These are phyloP conservation scores for Tarenaya hassleriana DNA, from an alignment of 345 rosid genomes.

Conservation along the genomic window DNA sequence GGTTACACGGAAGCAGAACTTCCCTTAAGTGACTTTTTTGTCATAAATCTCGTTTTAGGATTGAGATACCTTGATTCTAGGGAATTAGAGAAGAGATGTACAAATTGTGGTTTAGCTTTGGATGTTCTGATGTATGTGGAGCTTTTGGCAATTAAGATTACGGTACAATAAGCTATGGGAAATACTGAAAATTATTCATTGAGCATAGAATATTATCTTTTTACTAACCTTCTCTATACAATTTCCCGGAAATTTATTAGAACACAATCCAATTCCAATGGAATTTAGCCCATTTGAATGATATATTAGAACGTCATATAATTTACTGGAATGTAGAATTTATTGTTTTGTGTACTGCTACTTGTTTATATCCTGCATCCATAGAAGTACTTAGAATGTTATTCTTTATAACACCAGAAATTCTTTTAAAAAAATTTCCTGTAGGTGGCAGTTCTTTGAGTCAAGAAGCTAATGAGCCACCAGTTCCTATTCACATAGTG, in stretches of 20 bases:
- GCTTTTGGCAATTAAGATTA: background rate
- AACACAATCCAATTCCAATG: no score
- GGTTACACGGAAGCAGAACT: slow-evolving; percentile 1
- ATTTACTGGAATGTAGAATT: background rate
- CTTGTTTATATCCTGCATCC: background rate
- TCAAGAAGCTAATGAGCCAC: slow-evolving; percentile 38
- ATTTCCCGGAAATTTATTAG: background rate
- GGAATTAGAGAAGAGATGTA: background rate
- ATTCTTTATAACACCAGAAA: background rate
- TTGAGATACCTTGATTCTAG: no score
- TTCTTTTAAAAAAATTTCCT: background rate
- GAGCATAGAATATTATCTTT: background rate
- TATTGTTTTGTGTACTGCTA: background rate
- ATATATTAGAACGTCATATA: background rate
- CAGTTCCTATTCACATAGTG: slow-evolving; percentile 61
- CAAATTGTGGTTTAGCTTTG: background rate
- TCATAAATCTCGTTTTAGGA: no score
- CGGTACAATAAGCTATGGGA: background rate
- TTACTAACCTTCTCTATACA: background rate
- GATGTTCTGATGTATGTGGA: background rate
- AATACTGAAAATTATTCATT: background rate
- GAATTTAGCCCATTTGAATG: no score
- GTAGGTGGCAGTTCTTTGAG: slow-evolving; percentile 43
- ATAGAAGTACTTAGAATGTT: background rate
- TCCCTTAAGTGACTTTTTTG: no score